Percentiles rank a stretch among this genome's conserved stretches.
phyloP scores from a whole-genome alignment of 352 stramenopile species.

The Pythium aristosporum region DNA sequence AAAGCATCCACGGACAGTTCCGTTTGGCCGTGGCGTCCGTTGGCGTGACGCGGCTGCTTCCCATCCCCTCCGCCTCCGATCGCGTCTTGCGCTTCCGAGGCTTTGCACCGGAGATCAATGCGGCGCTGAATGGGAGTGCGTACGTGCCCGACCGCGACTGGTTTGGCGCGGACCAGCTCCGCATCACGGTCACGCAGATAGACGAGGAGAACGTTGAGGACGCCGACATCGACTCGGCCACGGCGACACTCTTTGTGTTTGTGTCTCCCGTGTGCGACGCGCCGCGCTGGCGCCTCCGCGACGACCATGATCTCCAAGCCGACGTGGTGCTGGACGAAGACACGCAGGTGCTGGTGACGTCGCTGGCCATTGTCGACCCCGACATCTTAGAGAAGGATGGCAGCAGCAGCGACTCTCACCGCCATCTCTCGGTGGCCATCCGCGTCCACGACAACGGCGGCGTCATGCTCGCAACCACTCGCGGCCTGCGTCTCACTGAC shows the following conservation, averaged over 20 bases:
- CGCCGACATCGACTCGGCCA: neutral
- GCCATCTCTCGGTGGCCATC: slow-evolving; percentile 38
- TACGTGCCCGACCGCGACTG: slow-evolving; percentile 56
- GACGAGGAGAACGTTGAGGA: slow-evolving; percentile 13
- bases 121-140: slow-evolving; percentile 41
- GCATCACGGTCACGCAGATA: slow-evolving; percentile 29
- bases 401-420: slow-evolving; percentile 18
- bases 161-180: slow-evolving; percentile 56
- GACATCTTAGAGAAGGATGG: slow-evolving; percentile 25
- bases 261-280: slow-evolving; percentile 58
- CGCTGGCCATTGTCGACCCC: slow-evolving; percentile 31
- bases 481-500: slow-evolving; percentile 34
- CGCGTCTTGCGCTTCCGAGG: slow-evolving; percentile 39
- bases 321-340: slow-evolving; percentile 47
- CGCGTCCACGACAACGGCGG: slow-evolving; percentile 37
- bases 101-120: slow-evolving; percentile 53
- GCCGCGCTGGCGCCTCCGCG: slow-evolving; percentile 32
- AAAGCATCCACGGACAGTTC: slow-evolving; percentile 8
- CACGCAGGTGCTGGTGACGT: slow-evolving; percentile 35
- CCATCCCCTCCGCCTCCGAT: slow-evolving; percentile 13
- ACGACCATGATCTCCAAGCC: neutral
- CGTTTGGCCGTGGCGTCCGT: slow-evolving; percentile 2
- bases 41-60: slow-evolving; percentile 1
- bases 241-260: slow-evolving; percentile 34
- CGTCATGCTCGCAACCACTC: slow-evolving; percentile 50